A percentile compares a stretch with the other conserved stretches of the same genome.
Evolutionary conservation across 768 basidiomycete species (phyloP).

Genomic region (Neoboletus brunneissimus): DNA sequence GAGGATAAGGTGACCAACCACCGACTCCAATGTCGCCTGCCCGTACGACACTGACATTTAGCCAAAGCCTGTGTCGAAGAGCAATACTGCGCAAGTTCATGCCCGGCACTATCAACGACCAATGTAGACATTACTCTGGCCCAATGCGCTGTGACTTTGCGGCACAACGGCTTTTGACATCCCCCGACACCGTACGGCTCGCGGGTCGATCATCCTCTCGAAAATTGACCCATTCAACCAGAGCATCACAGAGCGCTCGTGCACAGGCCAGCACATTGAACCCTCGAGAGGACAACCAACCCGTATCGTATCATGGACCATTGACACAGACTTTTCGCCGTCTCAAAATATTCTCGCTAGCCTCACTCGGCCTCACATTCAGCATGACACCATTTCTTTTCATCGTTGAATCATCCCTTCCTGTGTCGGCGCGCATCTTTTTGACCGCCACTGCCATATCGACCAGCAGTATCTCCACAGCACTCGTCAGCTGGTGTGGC

Average conservation of each 20-base stretch:
- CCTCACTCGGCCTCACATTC: conserved; percentile 67
- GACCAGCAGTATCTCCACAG: conserved; percentile 73
- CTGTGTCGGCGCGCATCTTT: conserved; percentile 61
- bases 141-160: background rate
- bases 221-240: conserved; percentile 13
- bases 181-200: background rate
- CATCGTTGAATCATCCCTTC: conserved; percentile 73
- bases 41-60: conserved; percentile 5
- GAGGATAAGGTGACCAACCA: background rate
- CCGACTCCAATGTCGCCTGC: conserved; percentile 3
- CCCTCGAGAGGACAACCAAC: conserved; percentile 4
- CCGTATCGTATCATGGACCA: conserved; percentile 63
- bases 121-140: conserved; percentile 7
- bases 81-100: conserved; percentile 6
- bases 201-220: background rate
- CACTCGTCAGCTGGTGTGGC: conserved; percentile 67
- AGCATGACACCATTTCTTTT: conserved; percentile 79
- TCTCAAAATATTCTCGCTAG: conserved; percentile 80
- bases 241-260: background rate
- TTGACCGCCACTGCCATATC: conserved; percentile 68
- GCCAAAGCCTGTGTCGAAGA: conserved; percentile 17
- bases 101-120: background rate
- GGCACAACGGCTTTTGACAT: background rate
- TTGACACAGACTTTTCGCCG: conserved; percentile 68
- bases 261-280: conserved; percentile 3